phyloP scores from a whole-genome alignment of 2,329 filamentous ascomycete species.

The Grosmannia serpens region DNA sequence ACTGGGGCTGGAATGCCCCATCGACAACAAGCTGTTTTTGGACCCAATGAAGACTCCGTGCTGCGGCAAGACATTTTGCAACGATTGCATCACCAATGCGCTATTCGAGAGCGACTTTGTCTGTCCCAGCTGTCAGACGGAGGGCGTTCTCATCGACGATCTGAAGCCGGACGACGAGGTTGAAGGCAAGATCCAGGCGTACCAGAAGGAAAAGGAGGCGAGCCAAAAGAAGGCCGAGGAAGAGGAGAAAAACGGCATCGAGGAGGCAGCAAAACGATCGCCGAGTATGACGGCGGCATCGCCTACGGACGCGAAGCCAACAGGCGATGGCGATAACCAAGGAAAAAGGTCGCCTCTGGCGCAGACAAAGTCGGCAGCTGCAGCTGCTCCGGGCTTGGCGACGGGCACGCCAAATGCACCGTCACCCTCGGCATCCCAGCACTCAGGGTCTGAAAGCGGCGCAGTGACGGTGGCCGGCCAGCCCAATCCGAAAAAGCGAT shows the following conservation, averaged over 20 bases:
- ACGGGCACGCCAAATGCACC: not conserved
- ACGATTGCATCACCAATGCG: constrained; percentile 98
- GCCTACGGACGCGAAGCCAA: constrained; percentile 3
- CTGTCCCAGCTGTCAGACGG: constrained; percentile 83
- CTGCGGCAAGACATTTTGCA: constrained; percentile 97
- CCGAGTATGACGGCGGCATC: not conserved
- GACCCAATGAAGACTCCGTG: constrained; percentile 98
- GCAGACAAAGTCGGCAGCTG: not conserved
- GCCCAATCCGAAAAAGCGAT: constrained; percentile 58
- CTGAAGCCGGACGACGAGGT: constrained; percentile 72
- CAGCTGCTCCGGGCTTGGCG: constrained; percentile 9
- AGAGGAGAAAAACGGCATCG: constrained; percentile 3
- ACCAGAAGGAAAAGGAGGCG: constrained; percentile 46
- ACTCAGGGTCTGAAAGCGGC: constrained; percentile 13
- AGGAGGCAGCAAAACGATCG: constrained; percentile 25
- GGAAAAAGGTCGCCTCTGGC: not conserved
- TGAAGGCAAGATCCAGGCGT: constrained; percentile 66
- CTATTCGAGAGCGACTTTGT: constrained; percentile 97
- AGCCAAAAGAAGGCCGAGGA: constrained; percentile 20
- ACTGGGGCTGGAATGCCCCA: constrained; percentile 79
- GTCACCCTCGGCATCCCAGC: not conserved
- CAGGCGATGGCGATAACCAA: constrained; percentile 1
- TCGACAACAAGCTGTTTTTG: constrained; percentile 97
- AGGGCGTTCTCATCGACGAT: constrained; percentile 88
- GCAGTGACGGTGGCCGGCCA: constrained; percentile 13